Evolutionary conservation across 2,329 filamentous ascomycete genomes (phyloP).

Genomic region (Neonectria ditissima): DNA sequence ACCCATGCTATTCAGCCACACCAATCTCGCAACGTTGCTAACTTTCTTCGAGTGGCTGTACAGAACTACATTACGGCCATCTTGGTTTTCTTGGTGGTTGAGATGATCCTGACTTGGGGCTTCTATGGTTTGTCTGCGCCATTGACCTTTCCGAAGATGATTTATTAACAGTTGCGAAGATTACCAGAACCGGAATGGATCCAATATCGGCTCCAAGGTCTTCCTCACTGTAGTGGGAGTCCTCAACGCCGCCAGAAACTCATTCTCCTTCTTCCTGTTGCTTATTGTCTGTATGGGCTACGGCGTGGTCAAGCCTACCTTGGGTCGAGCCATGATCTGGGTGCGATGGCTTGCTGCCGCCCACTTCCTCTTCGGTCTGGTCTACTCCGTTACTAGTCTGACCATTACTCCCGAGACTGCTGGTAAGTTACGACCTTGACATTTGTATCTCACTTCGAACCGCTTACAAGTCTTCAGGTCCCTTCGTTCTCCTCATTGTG

Average conservation of each 20-base stretch:
- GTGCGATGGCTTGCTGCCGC: slow-evolving; percentile 90
- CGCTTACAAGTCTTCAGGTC: slow-evolving; percentile 64
- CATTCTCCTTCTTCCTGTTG: slow-evolving; percentile 97
- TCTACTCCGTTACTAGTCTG: slow-evolving; percentile 91
- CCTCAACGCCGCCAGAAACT: slow-evolving; percentile 93
- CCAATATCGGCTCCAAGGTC: slow-evolving; percentile 84
- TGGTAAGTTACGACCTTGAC: slow-evolving; percentile 56
- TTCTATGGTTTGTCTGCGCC: slow-evolving; percentile 79
- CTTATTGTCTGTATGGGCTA: slow-evolving; percentile 99
- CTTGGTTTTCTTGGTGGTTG: slow-evolving; percentile 90
- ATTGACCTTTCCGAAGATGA: background rate
- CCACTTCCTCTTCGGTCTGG: slow-evolving; percentile 94
- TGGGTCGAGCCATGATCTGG: slow-evolving; percentile 94
- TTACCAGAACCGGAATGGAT: slow-evolving; percentile 90
- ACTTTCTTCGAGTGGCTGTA: slow-evolving; percentile 75
- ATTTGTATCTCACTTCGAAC: background rate
- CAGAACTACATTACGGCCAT: slow-evolving; percentile 99
- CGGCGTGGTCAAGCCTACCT: slow-evolving; percentile 92
- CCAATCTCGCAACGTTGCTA: background rate
- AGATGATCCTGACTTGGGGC: slow-evolving; percentile 98
- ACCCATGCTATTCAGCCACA: background rate
- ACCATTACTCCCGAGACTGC: slow-evolving; percentile 90
- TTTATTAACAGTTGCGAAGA: slow-evolving; percentile 66
- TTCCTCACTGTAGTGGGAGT: slow-evolving; percentile 93
- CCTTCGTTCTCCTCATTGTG: slow-evolving; percentile 91